Evolutionary conservation across 2,329 filamentous ascomycete species (phyloP).

Genomic region (Pseudogymnoascus sp.): DNA sequence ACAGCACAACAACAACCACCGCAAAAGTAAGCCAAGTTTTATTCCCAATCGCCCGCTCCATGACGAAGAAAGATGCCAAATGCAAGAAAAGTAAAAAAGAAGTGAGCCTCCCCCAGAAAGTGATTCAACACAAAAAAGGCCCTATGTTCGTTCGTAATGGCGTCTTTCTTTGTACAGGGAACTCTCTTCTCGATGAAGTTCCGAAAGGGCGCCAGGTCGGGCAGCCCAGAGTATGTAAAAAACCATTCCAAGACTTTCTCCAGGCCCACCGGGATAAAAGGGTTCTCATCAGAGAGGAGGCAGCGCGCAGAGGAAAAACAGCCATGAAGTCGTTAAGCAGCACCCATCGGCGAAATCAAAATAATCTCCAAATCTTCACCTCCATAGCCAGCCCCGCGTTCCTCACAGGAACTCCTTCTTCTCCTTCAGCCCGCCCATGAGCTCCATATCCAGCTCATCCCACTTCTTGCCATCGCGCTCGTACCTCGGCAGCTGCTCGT

Average conservation of each 20-base stretch:
- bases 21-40: neutral
- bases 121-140: neutral
- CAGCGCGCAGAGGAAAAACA: neutral
- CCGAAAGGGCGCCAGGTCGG: neutral
- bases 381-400: too few relatives aligned
- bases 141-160: neutral
- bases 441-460: constrained; percentile 88
- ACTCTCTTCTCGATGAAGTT: neutral
- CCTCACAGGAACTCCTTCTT: constrained; percentile 44
- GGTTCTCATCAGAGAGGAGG: neutral
- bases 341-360: neutral
- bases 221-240: neutral
- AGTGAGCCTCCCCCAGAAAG: neutral
- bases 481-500: constrained; percentile 77
- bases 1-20: neutral
- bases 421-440: constrained; percentile 90
- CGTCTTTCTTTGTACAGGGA: neutral
- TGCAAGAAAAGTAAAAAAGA: neutral
- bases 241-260: neutral
- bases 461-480: constrained; percentile 75
- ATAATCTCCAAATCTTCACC: too few relatives aligned
- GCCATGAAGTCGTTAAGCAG: neutral
- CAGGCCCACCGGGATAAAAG: neutral
- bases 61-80: neutral
- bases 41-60: neutral